Evolutionary conservation across 305 asterid genomes (phyloP), one percentile per base, ranked within the genome.

Genomic region (Fraxinus latifolia): DNA sequence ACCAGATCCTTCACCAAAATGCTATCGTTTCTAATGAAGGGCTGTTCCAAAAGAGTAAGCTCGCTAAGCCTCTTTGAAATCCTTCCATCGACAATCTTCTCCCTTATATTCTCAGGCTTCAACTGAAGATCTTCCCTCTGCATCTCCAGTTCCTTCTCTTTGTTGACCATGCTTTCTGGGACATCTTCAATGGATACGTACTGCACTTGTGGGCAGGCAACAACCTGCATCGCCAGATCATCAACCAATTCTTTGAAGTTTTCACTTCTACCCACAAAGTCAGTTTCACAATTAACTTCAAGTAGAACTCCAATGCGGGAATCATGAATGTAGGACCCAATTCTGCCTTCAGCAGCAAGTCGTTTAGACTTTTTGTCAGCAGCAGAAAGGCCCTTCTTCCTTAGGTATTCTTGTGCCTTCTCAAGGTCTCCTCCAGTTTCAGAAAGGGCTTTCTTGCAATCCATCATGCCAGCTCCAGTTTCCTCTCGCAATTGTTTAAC

Each of bases 401-500:
- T 85, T 39, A 96, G 94, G 90, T 91, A 91, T 82, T 92, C 97
- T 81, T 91, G 97, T 78, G 99, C 99, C 90, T 91, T 90, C 80
- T 90, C 96, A 23, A 94, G 93, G 87, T 94, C 93, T 76, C 97
- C 99, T 77, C 90, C 96, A 11, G 95, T 89, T 91, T 94, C 98
- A 0, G 97, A 79, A 62, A 96, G 96, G 19, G 97, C 98, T 87
- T 94, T 96, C 90, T 96, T 96, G 95, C 99, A 96, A 58, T 94
- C 99, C 99, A 96, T 96, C 99, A 96, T 94, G 82, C 99, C 99
- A 31, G 98, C 97, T 32, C 98, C 98, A 39, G 93, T 92, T 93
- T 96, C 98, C 44, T 96, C 99, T 31, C 99, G 92, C 80, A 96
- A 72, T 84, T 93, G 97, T 85, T 96, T 96, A n/a, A 96, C 99